These are phyloP conservation scores for Zelopaecilomyces penicillatus DNA, from an alignment of 2,329 filamentous ascomycete genomes.

Conservation along the genomic window DNA sequence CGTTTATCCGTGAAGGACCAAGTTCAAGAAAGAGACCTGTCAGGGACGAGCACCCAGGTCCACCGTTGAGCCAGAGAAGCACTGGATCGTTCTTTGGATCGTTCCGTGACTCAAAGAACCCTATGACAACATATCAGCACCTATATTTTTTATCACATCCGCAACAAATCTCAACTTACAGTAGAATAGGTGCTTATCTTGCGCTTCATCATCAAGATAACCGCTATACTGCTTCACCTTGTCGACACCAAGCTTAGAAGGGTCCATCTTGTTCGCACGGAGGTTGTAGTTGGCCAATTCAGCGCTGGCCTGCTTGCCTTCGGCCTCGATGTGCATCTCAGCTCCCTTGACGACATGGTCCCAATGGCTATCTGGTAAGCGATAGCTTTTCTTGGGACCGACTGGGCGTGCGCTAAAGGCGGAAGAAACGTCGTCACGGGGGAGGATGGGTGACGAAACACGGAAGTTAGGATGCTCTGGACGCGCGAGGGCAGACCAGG, in stretches of 20 bases:
- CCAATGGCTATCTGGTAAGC: conserved; percentile 75
- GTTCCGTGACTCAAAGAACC: conserved; percentile 98
- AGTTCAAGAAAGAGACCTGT: conserved; percentile 96
- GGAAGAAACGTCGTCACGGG: not conserved
- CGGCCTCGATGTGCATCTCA: conserved; percentile 73
- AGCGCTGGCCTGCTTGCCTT: conserved; percentile 64
- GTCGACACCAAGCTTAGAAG: conserved; percentile 73
- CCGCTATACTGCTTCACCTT: conserved; percentile 95
- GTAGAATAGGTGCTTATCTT: conserved; percentile 97
- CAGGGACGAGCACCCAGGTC: conserved; percentile 89
- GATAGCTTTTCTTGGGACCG: conserved; percentile 27
- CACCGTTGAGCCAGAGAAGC: conserved; percentile 87
- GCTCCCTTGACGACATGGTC: conserved; percentile 80
- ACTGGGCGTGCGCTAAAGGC: too few species aligned
- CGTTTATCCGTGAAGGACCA: conserved; percentile 74
- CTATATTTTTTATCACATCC: not conserved
- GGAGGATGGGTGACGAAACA: too few species aligned
- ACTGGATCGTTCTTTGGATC: conserved; percentile 94
- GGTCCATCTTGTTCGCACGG: conserved; percentile 82
- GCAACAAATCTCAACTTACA: conserved; percentile 53
- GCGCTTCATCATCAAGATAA: conserved; percentile 89
- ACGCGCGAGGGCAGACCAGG: too few species aligned
- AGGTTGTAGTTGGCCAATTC: conserved; percentile 80
- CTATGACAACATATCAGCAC: conserved; percentile 32
- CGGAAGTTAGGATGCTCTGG: too few species aligned